Base-by-base conservation (phyloP, 176 grass and related monocot genomes). In the Tuctoria greenei region DNA sequence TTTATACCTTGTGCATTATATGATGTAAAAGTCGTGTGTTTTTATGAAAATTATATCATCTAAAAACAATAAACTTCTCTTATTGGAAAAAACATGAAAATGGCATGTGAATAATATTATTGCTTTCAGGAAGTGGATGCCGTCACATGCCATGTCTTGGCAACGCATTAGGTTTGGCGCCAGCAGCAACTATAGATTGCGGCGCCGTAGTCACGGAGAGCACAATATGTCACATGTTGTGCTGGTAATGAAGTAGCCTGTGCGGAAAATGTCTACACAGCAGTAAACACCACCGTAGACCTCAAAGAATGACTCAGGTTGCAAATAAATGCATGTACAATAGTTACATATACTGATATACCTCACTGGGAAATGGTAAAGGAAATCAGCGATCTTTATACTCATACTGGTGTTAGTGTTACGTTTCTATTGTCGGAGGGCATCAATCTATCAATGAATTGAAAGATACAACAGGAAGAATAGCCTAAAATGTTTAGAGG, bases 391-490 rank as follows among this genome's bases (percentile, higher is more conserved):
- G 11, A 66, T 57, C 43, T 55, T 62, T 64, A 75, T 69, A 44
- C 50, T 54, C 12, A 64, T 25, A 35, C 59, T 15, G 65, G 38
- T 64, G 23, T 57, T 76, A 75, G 38, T 64, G 23, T 57, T 76
- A 75, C 35, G 65, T 15, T 56, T 58, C 84, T 63, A 69, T 37
- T 31, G 64, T 41, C 18, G 1, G 43, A 81, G 20, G 58, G 41
- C 55, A 86, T 16, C 46, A 77, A 76, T 76, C 65, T 77, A 82
- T 21, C 49, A 35, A 67, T 52, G 59, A 72, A 66, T 59, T n/a
- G n/a, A n/a, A n/a, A 51, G 38, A 73, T 78, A 73, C 67, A 52
- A 51, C 24, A 73, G 18, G 72, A 41, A 35, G 34, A 78, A 77
- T 72, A 77, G 23, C 79, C 59, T 40, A 58, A 47, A 64, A 24